phyloP scores from a whole-genome alignment of 495 filamentous ascomycete genomes.

The Aspergillus olivimuriae region DNA sequence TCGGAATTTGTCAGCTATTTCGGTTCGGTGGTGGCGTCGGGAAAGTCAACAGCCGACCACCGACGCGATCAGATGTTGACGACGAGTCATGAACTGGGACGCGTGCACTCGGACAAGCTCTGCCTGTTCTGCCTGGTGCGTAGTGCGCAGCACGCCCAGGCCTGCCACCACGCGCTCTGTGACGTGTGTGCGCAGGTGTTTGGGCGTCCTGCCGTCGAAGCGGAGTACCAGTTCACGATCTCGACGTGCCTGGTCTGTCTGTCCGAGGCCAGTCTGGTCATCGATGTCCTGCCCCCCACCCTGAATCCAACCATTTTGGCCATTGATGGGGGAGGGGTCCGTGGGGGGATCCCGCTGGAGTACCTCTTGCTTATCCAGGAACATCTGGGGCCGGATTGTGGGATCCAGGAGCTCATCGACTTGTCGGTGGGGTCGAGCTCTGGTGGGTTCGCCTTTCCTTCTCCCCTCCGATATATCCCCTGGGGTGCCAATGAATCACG shows the following conservation, averaged over 20 bases:
- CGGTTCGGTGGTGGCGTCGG: not conserved
- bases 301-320: conserved; percentile 27
- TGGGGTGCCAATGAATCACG: conserved; percentile 5
- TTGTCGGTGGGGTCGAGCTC: conserved; percentile 28
- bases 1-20: conserved; percentile 8
- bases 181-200: conserved; percentile 24
- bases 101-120: conserved; percentile 9
- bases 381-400: conserved; percentile 13
- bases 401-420: conserved; percentile 25
- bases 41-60: conserved; percentile 3
- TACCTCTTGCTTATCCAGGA: conserved; percentile 27
- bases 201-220: conserved; percentile 4
- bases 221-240: conserved; percentile 18
- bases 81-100: conserved; percentile 6
- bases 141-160: conserved; percentile 21
- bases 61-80: conserved; percentile 7
- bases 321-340: conserved; percentile 28
- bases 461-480: not conserved
- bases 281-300: conserved; percentile 26
- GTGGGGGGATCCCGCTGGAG: conserved; percentile 28
- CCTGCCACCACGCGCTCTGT: conserved; percentile 25
- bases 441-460: conserved; percentile 12
- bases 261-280: conserved; percentile 8
- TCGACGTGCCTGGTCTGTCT: conserved; percentile 15
- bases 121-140: conserved; percentile 22